Base-by-base conservation (phyloP, 139 green algal genomes). In the Haematococcus lacustris region DNA sequence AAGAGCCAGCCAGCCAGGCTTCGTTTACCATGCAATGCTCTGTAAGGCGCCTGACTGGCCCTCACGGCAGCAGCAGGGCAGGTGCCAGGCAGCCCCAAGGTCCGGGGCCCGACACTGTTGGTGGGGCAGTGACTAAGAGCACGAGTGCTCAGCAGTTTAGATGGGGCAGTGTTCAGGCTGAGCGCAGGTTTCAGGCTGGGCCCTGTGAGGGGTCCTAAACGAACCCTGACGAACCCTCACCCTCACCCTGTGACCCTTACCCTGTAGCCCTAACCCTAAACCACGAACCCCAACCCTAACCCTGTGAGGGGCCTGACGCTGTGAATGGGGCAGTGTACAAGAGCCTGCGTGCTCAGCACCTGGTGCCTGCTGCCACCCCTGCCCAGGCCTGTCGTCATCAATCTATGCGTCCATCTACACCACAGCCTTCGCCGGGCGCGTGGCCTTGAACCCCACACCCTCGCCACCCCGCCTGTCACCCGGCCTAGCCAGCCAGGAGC, bases 341-440 rank as follows among this genome's bases (percentile, higher is more conserved):
- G 47, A 57, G 47, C 47, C 21, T 57, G 47, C 47, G 13, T 57
- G 47, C 47, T 28, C 13, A 13, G 13, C 13, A 57, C 13, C 47
- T 28, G 47, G 13, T 13, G 47, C 21, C 21, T 57, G 21, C 47
- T 28, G 47, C 47, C 30, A 68, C 13, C 26, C 71, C 2, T 66
- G 72, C 66, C 66, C 82, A 47, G 83, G 83, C 70, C 70, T 88
- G 26, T 83, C 75, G 68, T 78, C 84, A 17, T 82, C 76, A 9
- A 66, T 89, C 35, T 91, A 87, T 70, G 80, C 82, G 7, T 76
- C 72, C 51, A 51, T 88, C 38, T 95, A 92, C 66, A 57, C 76
- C 1, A 78, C 76, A 3, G 13, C 28, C 7, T 76, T 81, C 47
- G 33, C 53, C 23, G 65, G 3, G 9, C 33, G 5, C 33, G 32